These are phyloP conservation scores for Lipomyces oligophaga DNA, from an alignment of 805 yeast species.

Conservation along the genomic window DNA sequence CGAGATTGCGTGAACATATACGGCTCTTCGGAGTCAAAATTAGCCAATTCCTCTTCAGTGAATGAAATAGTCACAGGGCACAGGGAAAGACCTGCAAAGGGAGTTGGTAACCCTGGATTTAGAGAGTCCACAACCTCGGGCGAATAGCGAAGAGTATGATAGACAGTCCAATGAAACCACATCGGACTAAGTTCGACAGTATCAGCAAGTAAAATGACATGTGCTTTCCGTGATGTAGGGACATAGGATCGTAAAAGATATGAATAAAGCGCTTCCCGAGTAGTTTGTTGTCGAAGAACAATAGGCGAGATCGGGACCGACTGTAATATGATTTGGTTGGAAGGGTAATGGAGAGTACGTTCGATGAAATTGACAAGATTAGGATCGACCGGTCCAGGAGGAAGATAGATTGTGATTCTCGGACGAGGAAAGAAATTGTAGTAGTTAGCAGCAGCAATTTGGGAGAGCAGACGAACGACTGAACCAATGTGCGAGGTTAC, in stretches of 20 bases:
- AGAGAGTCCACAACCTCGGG: slow-evolving; percentile 7
- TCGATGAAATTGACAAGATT: slow-evolving; percentile 20
- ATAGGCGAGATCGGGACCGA: slow-evolving; percentile 8
- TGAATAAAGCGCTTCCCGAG: slow-evolving; percentile 10
- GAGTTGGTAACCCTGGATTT: slow-evolving; percentile 3
- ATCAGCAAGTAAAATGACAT: slow-evolving; percentile 19
- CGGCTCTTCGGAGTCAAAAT: background rate
- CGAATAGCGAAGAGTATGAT: slow-evolving; percentile 6
- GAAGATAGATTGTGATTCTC: slow-evolving; percentile 22
- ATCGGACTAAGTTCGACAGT: slow-evolving; percentile 14
- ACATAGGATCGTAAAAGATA: slow-evolving; percentile 17
- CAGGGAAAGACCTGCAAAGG: slow-evolving; percentile 19
- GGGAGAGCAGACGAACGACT: slow-evolving; percentile 18
- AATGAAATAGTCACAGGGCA: slow-evolving; percentile 4
- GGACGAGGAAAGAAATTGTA: slow-evolving; percentile 24
- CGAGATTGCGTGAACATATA: slow-evolving; percentile 22
- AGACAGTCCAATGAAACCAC: slow-evolving; percentile 22
- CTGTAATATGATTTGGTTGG: slow-evolving; percentile 19
- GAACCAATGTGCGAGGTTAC: slow-evolving; percentile 20
- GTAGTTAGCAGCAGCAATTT: slow-evolving; percentile 17
- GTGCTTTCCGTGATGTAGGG: slow-evolving; percentile 19
- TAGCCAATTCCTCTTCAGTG: background rate
- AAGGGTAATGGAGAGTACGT: slow-evolving; percentile 16
- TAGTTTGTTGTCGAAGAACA: slow-evolving; percentile 1
- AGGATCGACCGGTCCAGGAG: slow-evolving; percentile 24